These are phyloP conservation scores for Intubia oerlemansii DNA, from an alignment of 2,329 filamentous ascomycete genomes.

Conservation along the genomic window DNA sequence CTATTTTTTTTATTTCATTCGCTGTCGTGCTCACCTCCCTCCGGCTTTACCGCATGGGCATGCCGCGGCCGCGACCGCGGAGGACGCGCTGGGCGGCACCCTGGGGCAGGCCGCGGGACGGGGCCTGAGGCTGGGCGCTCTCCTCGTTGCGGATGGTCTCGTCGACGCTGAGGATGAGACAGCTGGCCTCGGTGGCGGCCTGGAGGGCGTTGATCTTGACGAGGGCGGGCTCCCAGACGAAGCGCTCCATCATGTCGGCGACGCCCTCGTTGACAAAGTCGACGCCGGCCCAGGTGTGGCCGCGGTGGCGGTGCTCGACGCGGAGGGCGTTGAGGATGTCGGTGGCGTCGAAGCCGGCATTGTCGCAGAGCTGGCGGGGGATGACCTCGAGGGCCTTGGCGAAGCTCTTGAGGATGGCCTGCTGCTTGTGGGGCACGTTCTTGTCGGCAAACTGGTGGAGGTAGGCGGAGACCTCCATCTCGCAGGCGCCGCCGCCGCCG, in stretches of 20 bases:
- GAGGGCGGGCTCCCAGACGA: slow-evolving; percentile 92
- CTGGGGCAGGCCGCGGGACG: slow-evolving; percentile 50
- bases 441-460: slow-evolving; percentile 83
- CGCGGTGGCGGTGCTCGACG: slow-evolving; percentile 90
- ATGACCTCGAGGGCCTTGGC: slow-evolving; percentile 95
- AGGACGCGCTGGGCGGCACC: slow-evolving; percentile 79
- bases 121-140: slow-evolving; percentile 64
- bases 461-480: slow-evolving; percentile 94
- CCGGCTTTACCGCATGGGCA: slow-evolving; percentile 80
- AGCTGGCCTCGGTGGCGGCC: slow-evolving; percentile 85
- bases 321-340: slow-evolving; percentile 93
- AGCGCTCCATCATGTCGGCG: slow-evolving; percentile 80
- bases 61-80: slow-evolving; percentile 62
- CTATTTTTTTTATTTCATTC: no score
- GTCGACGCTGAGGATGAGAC: slow-evolving; percentile 86
- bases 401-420: slow-evolving; percentile 93
- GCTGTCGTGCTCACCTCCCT: no score
- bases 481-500: slow-evolving; percentile 77
- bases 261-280: slow-evolving; percentile 88
- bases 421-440: slow-evolving; percentile 86
- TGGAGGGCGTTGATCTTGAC: slow-evolving; percentile 97
- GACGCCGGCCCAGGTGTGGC: slow-evolving; percentile 83
- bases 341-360: slow-evolving; percentile 93
- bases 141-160: slow-evolving; percentile 99
- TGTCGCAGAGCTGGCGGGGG: slow-evolving; percentile 91